These are phyloP conservation scores for Hypericum perforatum DNA, from an alignment of 345 rosid species.

Conservation along the genomic window DNA sequence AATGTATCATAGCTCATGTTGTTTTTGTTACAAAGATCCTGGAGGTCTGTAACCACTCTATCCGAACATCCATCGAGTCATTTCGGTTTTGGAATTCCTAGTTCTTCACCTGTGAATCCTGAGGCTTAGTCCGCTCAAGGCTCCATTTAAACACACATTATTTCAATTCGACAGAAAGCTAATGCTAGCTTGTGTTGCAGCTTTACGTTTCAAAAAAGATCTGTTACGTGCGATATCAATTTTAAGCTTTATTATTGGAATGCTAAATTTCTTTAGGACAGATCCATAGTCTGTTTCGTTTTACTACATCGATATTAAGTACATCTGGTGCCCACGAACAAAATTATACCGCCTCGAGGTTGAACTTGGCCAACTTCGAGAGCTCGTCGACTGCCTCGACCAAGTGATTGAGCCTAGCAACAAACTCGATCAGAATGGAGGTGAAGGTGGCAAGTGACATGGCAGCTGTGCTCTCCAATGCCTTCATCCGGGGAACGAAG, in stretches of 20 bases:
- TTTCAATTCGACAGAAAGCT: too few species aligned
- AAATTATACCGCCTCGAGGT: slow-evolving; percentile 20
- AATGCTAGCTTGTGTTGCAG: too few species aligned
- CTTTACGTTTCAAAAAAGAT: too few species aligned
- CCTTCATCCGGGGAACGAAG: slow-evolving; percentile 35
- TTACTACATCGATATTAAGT: background rate
- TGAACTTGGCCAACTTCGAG: slow-evolving; percentile 45
- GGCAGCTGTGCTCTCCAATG: slow-evolving; percentile 50
- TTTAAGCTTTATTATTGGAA: background rate
- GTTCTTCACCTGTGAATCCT: too few species aligned
- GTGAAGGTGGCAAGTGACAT: slow-evolving; percentile 49
- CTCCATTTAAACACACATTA: too few species aligned
- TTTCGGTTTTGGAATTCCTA: too few species aligned
- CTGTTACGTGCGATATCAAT: background rate
- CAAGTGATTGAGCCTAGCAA: slow-evolving; percentile 53
- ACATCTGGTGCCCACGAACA: too few species aligned
- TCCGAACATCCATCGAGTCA: too few species aligned
- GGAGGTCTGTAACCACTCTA: too few species aligned
- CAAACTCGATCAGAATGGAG: slow-evolving; percentile 54
- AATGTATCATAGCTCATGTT: too few species aligned
- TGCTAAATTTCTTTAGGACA: background rate
- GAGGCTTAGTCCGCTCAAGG: too few species aligned
- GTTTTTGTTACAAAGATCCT: too few species aligned
- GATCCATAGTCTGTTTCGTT: slow-evolving; percentile 5
- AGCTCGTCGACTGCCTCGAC: slow-evolving; percentile 53